Percentiles rank a stretch among this genome's conserved stretches.
Conservation (phyloP, 73 alveolate genomes). For the Stentor coeruleus region DNA sequence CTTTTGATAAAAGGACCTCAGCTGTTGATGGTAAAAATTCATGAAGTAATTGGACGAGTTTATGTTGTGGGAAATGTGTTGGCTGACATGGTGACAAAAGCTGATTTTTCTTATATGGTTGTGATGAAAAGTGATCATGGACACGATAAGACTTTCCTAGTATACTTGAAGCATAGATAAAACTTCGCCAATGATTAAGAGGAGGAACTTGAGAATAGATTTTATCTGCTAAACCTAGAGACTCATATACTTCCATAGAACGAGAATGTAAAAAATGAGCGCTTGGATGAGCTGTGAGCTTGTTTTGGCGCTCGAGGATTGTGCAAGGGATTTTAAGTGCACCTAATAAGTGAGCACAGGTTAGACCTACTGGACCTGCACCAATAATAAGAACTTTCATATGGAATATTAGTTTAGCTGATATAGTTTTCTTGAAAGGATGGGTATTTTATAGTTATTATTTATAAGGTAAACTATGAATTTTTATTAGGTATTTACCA, state of each 20-base stretch:
- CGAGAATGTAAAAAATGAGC: conserved; percentile 26
- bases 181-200: neutral
- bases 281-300: conserved; percentile 18
- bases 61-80: neutral
- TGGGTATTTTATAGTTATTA: too few species aligned
- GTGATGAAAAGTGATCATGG: neutral
- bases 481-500: too few species aligned
- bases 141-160: neutral
- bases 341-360: neutral
- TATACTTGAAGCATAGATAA: neutral
- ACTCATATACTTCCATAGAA: conserved; percentile 4
- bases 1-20: neutral
- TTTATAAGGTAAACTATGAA: too few species aligned
- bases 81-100: neutral
- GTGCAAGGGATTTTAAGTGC: neutral
- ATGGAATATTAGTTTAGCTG: too few species aligned
- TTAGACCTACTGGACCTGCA: conserved; percentile 18
- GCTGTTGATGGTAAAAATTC: neutral
- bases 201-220: conserved; percentile 10
- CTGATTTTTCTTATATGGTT: neutral
- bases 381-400: neutral
- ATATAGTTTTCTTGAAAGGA: too few species aligned
- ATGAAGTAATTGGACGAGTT: neutral
- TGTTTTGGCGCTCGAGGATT: neutral
- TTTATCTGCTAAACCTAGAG: neutral